Base-by-base conservation (phyloP, 2,329 filamentous ascomycete species). In the Botrytis tulipae region DNA sequence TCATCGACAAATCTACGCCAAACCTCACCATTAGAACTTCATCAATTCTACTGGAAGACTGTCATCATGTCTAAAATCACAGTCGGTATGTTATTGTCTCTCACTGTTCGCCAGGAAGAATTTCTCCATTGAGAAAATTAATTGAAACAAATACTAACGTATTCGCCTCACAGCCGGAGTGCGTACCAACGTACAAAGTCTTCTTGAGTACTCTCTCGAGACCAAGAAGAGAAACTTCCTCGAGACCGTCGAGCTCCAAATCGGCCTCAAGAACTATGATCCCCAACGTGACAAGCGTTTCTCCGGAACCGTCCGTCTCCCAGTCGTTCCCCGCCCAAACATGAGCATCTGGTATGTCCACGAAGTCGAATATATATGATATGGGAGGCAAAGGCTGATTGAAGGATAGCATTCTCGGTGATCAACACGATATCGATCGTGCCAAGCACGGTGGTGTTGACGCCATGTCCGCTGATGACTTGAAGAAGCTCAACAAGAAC, bases 401-500 rank as follows among this genome's bases (percentile, higher is more conserved):
- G 57, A 63, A 75, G 72, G 73, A 65, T 80, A 91, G 90, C 89
- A 87, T 98, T 88, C 85, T 97, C 85, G 87, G 94, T 87, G 89
- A 96, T 90, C 88, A 97, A 92, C 95, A 98, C 90, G 96, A 99
- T 90, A 97, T 99, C 84, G 96, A 99, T 86, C 95, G 96, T 90
- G 95, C 96, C 84, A 99, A 99, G 92, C 96, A 99, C 90, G 93
- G 94, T 83, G 95, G 94, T 85, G 91, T 98, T 81, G 96, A 99
- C 84, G 94, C 95, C 88, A 98, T 98, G 96, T 97, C 93, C 83
- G 87, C 93, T 80, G 96, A 99, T 83, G 96, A 99, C 87, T 88
- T 99, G 88, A 99, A 99, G 93, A 99, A 99, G 93, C 94, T 99
- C 81, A 99, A 99, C 93, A 99, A 99, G 94, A 99, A 99, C 94